Percentiles rank a stretch among this genome's conserved stretches.
Conservation (phyloP, 805 yeast species). For the Hemisphaericaspora nanyangensis region DNA sequence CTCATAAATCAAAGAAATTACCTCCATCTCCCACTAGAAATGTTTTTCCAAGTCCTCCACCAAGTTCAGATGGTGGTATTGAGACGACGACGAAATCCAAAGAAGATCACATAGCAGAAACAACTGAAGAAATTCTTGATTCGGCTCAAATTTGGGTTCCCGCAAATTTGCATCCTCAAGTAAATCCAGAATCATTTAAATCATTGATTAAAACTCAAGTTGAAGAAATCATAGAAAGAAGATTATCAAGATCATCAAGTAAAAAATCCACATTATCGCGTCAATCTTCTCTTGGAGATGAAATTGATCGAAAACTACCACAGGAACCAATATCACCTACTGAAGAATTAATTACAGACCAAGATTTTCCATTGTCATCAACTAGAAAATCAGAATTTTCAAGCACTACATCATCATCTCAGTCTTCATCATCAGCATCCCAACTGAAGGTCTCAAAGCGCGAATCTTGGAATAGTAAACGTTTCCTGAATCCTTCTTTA, state of each 20-base stretch:
- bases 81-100: slow-evolving; percentile 11
- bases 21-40: background rate
- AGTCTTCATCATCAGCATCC: slow-evolving; percentile 5
- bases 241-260: slow-evolving; percentile 22
- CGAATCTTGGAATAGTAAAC: slow-evolving; percentile 7
- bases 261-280: slow-evolving; percentile 11
- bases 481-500: slow-evolving; percentile 55
- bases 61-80: background rate
- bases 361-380: background rate
- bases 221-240: slow-evolving; percentile 43
- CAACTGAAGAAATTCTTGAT: slow-evolving; percentile 10
- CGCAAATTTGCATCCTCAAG: slow-evolving; percentile 87
- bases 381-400: slow-evolving; percentile 11
- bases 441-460: slow-evolving; percentile 8
- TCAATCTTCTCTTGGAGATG: slow-evolving; percentile 3
- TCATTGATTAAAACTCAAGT: slow-evolving; percentile 62
- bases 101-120: slow-evolving; percentile 15
- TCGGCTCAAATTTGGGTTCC: slow-evolving; percentile 76
- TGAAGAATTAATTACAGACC: background rate
- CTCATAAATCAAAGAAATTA: background rate
- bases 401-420: slow-evolving; percentile 3
- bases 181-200: slow-evolving; percentile 86
- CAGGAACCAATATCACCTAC: background rate
- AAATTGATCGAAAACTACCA: background rate
- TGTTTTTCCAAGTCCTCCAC: background rate